Percentiles rank a stretch among this genome's conserved stretches.
These are phyloP conservation scores for Dillenia turbinata DNA, from an alignment of 164 flowering plant species.

Conservation along the genomic window DNA sequence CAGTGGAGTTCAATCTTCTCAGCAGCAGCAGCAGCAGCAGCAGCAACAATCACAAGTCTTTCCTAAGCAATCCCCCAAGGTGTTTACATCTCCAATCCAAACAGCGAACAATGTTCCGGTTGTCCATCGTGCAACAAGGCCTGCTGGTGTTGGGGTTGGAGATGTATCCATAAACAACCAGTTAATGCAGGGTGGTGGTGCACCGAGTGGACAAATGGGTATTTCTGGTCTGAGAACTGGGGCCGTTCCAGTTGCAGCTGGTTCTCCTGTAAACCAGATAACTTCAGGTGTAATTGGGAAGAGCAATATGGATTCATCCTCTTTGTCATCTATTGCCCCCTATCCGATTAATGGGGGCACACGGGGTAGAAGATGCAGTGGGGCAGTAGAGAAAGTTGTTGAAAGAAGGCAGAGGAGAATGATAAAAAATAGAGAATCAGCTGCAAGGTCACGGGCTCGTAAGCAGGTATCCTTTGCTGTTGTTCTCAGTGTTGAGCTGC, in stretches of 20 bases:
- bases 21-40: constrained; percentile 22
- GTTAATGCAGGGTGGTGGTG: constrained; percentile 18
- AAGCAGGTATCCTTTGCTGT: constrained; percentile 54
- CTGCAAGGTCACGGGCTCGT: constrained; percentile 94
- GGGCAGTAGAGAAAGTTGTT: constrained; percentile 71
- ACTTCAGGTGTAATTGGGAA: constrained; percentile 30
- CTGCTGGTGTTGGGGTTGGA: constrained; percentile 17
- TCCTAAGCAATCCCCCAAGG: constrained; percentile 35
- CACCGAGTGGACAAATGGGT: constrained; percentile 20
- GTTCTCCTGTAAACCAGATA: constrained; percentile 34
- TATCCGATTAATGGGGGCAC: constrained; percentile 33
- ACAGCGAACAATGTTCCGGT: constrained; percentile 25
- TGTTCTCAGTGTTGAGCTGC: too few species aligned
- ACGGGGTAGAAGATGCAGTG: constrained; percentile 54
- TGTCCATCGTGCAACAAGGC: constrained; percentile 21
- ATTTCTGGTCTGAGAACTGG: constrained; percentile 24
- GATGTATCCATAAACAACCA: constrained; percentile 17
- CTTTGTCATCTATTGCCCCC: constrained; percentile 37
- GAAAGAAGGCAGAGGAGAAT: constrained; percentile 91
- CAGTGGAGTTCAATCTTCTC: constrained; percentile 43
- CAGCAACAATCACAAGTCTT: constrained; percentile 36
- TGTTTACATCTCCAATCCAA: constrained; percentile 33
- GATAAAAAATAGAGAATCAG: constrained; percentile 95
- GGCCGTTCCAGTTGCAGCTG: constrained; percentile 19
- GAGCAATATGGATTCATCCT: constrained; percentile 45